Evolutionary conservation across 129 eudicot species (phyloP), one percentile per base, ranked within the genome.

Genomic region (Deinandra increscens): DNA sequence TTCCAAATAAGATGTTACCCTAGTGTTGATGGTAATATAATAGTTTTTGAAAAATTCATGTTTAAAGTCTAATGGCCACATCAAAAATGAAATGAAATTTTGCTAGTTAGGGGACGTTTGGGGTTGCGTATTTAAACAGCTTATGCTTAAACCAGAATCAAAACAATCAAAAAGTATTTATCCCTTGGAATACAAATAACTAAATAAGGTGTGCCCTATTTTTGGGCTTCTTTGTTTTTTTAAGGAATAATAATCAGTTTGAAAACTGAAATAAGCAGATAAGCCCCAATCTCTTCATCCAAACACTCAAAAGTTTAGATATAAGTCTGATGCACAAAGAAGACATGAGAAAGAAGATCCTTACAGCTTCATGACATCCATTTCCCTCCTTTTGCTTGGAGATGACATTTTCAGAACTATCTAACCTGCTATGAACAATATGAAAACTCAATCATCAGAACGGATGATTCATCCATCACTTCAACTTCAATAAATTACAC

Each of bases 351-450:
- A 8, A 20, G 18, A 66, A 68, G 72, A 81, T 38, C 67, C 91
- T 88, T 79, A 88, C 96, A 88, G 69, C 80, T 88, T 88, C 96
- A 88, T 88, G 51, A 85, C 91, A 81, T 88, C 96, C 88, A 88
- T 88, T 75, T 88, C 96, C 73, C 85, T 87, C 81, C 96, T 88
- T 75, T 88, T 85, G 87, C 89, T 88, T 42, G 96, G 96, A 74
- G 91, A 88, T 18, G 89, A 85, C 96, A 88, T 88, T 74, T 81
- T 83, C 58, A 54, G 56, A 50, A 74, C 58, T 33, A 72, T 29
- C 67, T 15, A 71, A 33, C 88, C 84, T 73, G 80, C 61, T 58
- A 75, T 12, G 7, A 55, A 55, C 37, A 55, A 11, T 1, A 44
- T 62, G 51, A 22, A n/a, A 12, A 51, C 70, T 59, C 62, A 61